Evolutionary conservation across 139 green algal genomes (phyloP).

Genomic region (Pseudopediastrum boryanum): DNA sequence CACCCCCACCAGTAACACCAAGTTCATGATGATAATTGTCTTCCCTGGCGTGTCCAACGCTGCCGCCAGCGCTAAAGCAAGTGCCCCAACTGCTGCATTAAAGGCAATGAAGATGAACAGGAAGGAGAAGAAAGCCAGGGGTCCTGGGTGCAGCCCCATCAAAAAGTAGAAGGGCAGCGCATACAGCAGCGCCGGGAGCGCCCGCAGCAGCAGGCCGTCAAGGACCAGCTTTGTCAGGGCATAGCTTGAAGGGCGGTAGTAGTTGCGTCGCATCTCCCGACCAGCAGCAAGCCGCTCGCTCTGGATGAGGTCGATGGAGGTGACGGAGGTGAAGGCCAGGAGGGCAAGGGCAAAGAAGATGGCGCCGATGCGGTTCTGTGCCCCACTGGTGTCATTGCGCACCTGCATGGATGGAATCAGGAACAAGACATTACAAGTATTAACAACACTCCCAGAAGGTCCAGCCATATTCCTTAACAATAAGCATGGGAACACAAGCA

Average conservation of each 20-base stretch:
- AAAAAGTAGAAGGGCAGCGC: constrained; percentile 76
- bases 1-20: constrained; percentile 77
- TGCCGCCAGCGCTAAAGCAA: constrained; percentile 62
- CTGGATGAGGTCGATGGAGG: constrained; percentile 71
- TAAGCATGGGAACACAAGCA: too few species aligned
- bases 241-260: constrained; percentile 70
- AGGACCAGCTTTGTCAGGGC: constrained; percentile 66
- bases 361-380: constrained; percentile 73
- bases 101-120: constrained; percentile 63
- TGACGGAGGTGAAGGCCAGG: constrained; percentile 79
- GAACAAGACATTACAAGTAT: too few species aligned
- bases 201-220: constrained; percentile 78
- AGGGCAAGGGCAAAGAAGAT: constrained; percentile 85
- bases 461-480: too few species aligned
- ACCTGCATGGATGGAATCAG: too few species aligned
- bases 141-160: constrained; percentile 50
- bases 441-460: too few species aligned
- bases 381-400: constrained; percentile 61
- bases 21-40: constrained; percentile 77
- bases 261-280: constrained; percentile 50
- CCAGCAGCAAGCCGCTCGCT: constrained; percentile 66
- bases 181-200: constrained; percentile 69
- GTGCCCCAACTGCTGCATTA: constrained; percentile 55
- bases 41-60: constrained; percentile 44
- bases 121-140: constrained; percentile 58